These are phyloP conservation scores for Mangifera indica DNA, from an alignment of 345 rosid species.

Conservation along the genomic window DNA sequence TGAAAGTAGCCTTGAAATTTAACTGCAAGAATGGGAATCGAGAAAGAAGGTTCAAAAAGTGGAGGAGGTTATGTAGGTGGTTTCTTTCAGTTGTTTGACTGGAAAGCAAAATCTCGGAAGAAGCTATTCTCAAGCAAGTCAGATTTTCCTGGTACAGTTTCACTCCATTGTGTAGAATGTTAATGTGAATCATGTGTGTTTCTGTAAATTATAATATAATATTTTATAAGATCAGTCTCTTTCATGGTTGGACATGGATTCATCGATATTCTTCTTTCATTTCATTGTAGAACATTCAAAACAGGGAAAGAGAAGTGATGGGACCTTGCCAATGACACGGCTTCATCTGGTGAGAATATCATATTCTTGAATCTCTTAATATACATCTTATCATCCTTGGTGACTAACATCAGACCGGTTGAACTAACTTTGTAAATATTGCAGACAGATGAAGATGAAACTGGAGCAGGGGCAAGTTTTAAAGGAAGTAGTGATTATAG, in stretches of 20 bases:
- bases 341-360: constrained; percentile 41
- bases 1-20: constrained; percentile 9
- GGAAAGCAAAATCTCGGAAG: constrained; percentile 95
- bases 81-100: constrained; percentile 85
- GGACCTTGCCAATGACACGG: constrained; percentile 60
- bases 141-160: constrained; percentile 53
- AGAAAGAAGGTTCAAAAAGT: constrained; percentile 56
- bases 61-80: constrained; percentile 79
- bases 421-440: background rate
- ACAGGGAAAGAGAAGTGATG: constrained; percentile 64
- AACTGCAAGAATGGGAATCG: constrained; percentile 51
- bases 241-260: constrained; percentile 6
- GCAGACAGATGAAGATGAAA: constrained; percentile 76
- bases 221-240: background rate
- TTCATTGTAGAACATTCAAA: constrained; percentile 44
- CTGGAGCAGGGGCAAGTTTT: constrained; percentile 42
- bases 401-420: constrained; percentile 7
- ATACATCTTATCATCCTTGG: constrained; percentile 5
- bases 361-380: background rate
- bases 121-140: constrained; percentile 81
- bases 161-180: background rate
- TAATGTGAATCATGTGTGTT: background rate
- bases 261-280: background rate
- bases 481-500: constrained; percentile 69
- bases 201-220: background rate